These are phyloP conservation scores for Plasmodium vivax DNA, from an alignment of 169 alveolate genomes.

Conservation along the genomic window DNA sequence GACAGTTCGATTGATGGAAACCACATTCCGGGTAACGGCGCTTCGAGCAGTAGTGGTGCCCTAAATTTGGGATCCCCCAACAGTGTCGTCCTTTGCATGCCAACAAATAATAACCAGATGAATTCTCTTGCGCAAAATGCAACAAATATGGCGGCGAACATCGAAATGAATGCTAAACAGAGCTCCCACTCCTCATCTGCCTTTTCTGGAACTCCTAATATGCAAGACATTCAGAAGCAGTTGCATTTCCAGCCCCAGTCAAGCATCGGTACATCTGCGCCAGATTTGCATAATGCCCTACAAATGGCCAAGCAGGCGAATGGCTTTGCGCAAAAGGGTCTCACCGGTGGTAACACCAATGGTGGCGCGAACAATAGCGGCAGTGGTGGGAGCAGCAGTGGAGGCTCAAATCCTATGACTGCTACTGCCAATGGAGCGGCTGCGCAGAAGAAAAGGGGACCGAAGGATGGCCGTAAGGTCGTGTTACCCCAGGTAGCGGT, in stretches of 20 bases:
- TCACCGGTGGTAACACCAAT: neutral
- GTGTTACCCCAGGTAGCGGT: neutral
- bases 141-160: slow-evolving; percentile 3
- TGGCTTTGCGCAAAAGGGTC: slow-evolving; percentile 4
- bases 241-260: slow-evolving; percentile 23
- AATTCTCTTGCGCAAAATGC: slow-evolving; percentile 20
- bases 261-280: neutral
- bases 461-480: neutral
- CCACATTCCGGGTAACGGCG: neutral
- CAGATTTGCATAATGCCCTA: slow-evolving; percentile 5
- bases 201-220: neutral
- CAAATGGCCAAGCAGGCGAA: slow-evolving; percentile 10
- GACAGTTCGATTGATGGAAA: slow-evolving; percentile 1
- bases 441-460: neutral
- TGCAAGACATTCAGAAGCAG: slow-evolving; percentile 19
- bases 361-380: neutral
- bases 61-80: slow-evolving; percentile 4
- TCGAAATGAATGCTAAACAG: slow-evolving; percentile 38
- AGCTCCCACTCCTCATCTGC: neutral
- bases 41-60: slow-evolving; percentile 1
- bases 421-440: neutral
- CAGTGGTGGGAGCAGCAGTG: neutral
- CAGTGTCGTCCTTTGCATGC: neutral
- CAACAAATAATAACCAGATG: slow-evolving; percentile 23
- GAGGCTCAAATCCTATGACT: neutral